Evolutionary conservation across 73 alveolate species (phyloP), one percentile per base, ranked within the genome.

Genomic region (Stentor coeruleus): DNA sequence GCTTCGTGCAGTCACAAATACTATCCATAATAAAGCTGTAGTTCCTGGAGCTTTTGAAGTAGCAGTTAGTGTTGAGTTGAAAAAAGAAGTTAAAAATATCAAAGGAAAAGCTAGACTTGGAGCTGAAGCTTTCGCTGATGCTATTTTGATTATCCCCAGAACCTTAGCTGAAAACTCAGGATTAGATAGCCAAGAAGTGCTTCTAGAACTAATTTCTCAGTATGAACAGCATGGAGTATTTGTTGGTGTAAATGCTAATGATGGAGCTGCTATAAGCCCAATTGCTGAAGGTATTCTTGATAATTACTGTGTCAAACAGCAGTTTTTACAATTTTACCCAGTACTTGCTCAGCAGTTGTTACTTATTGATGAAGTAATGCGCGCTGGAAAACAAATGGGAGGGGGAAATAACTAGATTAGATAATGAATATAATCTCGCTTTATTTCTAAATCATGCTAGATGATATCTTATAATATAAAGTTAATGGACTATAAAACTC

Each of bases 31-130:
- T 87, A 86, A 94, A 84, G 81, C 94, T 74, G 93, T 97, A 28
- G 90, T 98, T 59, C 99, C 99, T 26, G 99, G 99, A 39, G 98
- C 99, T 2, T 98, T 96, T 86, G 99, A 98, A 95, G 85, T 96
- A 49, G 98, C 99, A 14, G 91, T 96, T 57, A 88, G 87, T 80
- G 95, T 82, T 58, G 93, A 94, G 81, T 89, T 96, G 49, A 82
- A 86, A 81, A 82, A 55, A 77, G 82, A 86, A 88, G 59, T 87
- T 76, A 85, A 87, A 31, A 85, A 85, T 0, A 95, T 92, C 73
- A 92, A 84, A 77, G 97, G 95, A 60, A 94, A 93, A 89, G 90
- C 89, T 75, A 90, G 82, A 81, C 88, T 89, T 59, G 98, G 98
- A 37, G 97, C 95, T 77, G 95, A 95, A 86, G 94, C 93, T 74